These are phyloP conservation scores for Avicennia marina DNA, from an alignment of 257 asterid species.

Conservation along the genomic window DNA sequence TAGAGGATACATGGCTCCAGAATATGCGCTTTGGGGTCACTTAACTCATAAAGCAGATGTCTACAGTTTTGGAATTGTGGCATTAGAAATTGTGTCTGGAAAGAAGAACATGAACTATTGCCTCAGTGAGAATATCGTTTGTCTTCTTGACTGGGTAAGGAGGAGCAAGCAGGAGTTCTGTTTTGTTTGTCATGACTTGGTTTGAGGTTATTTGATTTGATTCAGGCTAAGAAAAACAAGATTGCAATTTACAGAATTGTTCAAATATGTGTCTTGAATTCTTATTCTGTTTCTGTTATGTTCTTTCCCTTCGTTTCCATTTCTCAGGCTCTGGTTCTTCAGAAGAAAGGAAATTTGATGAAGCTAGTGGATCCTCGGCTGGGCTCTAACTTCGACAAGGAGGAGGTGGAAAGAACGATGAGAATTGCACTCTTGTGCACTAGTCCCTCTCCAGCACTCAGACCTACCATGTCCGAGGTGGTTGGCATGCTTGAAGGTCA, in stretches of 20 bases:
- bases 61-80: too few species aligned
- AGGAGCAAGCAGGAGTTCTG: not conserved
- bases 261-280: not conserved
- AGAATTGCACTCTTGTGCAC: too few species aligned
- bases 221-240: too few species aligned
- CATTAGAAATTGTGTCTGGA: slow-evolving; percentile 55
- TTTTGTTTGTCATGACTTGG: not conserved
- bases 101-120: slow-evolving; percentile 52
- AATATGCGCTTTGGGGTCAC: too few species aligned
- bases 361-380: slow-evolving; percentile 55
- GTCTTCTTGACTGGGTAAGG: slow-evolving; percentile 73
- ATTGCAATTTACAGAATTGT: not conserved
- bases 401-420: slow-evolving; percentile 46
- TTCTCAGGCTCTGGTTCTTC: slow-evolving; percentile 61
- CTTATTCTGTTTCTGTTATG: not conserved
- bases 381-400: slow-evolving; percentile 27
- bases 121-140: slow-evolving; percentile 44
- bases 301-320: too few species aligned
- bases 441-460: slow-evolving; percentile 54
- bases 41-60: too few species aligned
- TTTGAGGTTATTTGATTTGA: not conserved
- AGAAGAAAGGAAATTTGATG: slow-evolving; percentile 36
- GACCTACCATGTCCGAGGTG: slow-evolving; percentile 63
- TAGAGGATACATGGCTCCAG: too few species aligned
- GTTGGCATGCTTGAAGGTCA: slow-evolving; percentile 53